Conservation (phyloP, 495 filamentous ascomycete species). For the Daldinia concentrica region DNA sequence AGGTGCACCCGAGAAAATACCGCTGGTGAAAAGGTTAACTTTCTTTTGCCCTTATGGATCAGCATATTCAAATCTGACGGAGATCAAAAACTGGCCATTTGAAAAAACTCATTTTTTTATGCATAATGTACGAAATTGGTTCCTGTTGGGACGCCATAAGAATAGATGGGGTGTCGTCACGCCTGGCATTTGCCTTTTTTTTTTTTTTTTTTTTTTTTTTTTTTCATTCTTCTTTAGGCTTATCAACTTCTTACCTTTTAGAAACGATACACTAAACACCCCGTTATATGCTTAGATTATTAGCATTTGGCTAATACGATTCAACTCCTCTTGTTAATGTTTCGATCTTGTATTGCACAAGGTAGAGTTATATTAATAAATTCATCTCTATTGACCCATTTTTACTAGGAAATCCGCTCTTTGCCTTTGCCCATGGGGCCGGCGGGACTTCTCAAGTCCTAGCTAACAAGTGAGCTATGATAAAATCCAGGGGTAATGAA, state of each 20-base stretch:
- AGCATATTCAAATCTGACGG: background rate
- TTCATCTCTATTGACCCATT: background rate
- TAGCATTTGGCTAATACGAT: background rate
- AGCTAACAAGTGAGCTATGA: conserved; percentile 11
- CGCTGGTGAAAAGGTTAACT: conserved; percentile 15
- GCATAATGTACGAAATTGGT: background rate
- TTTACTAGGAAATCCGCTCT: background rate
- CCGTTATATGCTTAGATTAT: background rate
- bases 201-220: background rate
- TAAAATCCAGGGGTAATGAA: conserved; percentile 26
- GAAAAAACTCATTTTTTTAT: background rate
- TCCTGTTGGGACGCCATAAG: background rate
- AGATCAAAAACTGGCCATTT: background rate
- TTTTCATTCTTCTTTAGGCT: background rate
- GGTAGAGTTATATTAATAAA: background rate
- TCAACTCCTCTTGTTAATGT: background rate
- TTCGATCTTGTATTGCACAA: background rate
- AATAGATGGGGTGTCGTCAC: background rate
- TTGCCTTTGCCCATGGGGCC: background rate
- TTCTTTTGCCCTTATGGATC: background rate
- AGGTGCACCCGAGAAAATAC: conserved; percentile 29
- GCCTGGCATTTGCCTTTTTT: background rate
- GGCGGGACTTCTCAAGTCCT: conserved; percentile 1
- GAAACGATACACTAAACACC: background rate
- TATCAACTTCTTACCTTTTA: background rate